Percentiles rank a stretch among this genome's conserved stretches.
Conservation (phyloP, 192 early-diverging fungal species). For the Coemansia umbellata region DNA sequence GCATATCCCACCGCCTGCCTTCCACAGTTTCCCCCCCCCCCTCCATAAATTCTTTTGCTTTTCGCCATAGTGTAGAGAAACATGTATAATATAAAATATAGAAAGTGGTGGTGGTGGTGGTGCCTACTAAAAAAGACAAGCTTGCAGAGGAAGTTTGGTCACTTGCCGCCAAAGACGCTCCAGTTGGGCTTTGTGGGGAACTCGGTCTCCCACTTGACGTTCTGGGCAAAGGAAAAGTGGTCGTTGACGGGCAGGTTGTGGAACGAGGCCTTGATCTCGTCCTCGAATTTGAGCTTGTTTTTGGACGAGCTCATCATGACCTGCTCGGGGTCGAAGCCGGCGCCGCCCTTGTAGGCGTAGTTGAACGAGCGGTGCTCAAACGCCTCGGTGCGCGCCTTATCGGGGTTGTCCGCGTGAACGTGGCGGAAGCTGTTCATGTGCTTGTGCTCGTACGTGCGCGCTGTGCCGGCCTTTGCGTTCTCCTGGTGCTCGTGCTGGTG, state of each 20-base stretch:
- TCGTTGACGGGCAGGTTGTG: conserved; percentile 52
- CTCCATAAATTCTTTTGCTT: no score
- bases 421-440: conserved; percentile 54
- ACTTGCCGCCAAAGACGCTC: conserved; percentile 51
- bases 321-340: conserved; percentile 50
- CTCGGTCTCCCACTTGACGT: conserved; percentile 52
- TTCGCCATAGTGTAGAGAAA: no score
- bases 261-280: conserved; percentile 55
- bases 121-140: background rate
- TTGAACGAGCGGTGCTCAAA: conserved; percentile 56
- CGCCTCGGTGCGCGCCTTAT: conserved; percentile 49
- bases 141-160: background rate
- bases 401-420: conserved; percentile 49
- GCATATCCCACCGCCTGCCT: no score
- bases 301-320: conserved; percentile 52
- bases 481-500: conserved; percentile 57
- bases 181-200: conserved; percentile 52
- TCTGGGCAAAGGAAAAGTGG: conserved; percentile 51
- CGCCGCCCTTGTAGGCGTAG: conserved; percentile 53
- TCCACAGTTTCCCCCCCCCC: no score
- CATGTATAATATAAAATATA: no score
- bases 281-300: conserved; percentile 52
- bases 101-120: background rate
- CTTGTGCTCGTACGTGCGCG: conserved; percentile 55
- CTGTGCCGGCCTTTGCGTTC: conserved; percentile 49